Base-by-base conservation (phyloP, 2,329 filamentous ascomycete genomes). In the Didymella pomorum region DNA sequence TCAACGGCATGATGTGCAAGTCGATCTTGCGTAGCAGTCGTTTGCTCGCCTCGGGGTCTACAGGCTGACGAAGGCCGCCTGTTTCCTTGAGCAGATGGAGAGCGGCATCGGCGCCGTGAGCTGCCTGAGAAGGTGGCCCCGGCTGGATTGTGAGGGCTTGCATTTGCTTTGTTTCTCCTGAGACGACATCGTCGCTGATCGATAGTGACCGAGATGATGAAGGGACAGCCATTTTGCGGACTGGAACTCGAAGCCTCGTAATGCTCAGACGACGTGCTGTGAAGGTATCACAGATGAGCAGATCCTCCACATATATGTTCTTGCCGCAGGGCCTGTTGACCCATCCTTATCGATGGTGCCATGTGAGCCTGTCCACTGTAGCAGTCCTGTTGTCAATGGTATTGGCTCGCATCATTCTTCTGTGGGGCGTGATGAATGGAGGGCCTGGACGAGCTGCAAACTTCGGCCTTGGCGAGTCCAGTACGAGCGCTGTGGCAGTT, bases 1-100 rank as follows among this genome's bases (percentile, higher is more conserved):
- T 78, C 6, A 86, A 74, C 0, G 84, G 84, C 60, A 33, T 33
- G 9, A 86, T 64, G 0, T 79, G 67, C 56, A 79, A 73, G 57
- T 86, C 84, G 43, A 86, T 80, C 31, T 33, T 82, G 16, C 79
- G 75, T 28, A 52, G 18, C 2, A 52, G 48, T 23, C 48, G 55
- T 28, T 58, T 59, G 31, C 53, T 58, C 10, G 52, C 50, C 39
- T 52, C 52, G 18, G 53, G 14, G 10, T 61, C 60, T 4, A 62
- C 21, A 25, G 52, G 54, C 41, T 50, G 53, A 33, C 31, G 31
- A 7, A 33, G 31, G 12, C 31, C 31, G 14, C 52, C 58, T 20
- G 45, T 56, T 18, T 54, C 52, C n/a, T 49, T 59, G 28, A 62
- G 51, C 9, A 63, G 33, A 25, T 62, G 50, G 1, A 64, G 52